These are phyloP conservation scores for Russula abietina DNA, from an alignment of 768 basidiomycete species.

Conservation along the genomic window DNA sequence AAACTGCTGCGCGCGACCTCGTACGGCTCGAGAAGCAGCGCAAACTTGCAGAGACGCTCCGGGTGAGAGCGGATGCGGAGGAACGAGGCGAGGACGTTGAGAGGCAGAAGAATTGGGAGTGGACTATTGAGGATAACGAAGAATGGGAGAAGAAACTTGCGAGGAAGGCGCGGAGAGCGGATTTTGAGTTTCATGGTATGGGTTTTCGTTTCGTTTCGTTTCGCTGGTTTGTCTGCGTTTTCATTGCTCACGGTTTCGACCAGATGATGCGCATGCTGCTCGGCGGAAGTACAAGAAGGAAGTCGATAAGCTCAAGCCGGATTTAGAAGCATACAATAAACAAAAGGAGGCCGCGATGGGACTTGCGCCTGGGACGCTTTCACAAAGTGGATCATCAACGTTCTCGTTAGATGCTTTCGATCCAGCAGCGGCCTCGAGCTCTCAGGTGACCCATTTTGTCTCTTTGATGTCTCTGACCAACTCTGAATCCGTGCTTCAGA, in stretches of 20 bases:
- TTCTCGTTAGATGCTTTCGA: slow-evolving; percentile 48
- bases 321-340: slow-evolving; percentile 77
- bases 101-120: slow-evolving; percentile 90
- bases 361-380: slow-evolving; percentile 60
- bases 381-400: slow-evolving; percentile 35
- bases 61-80: slow-evolving; percentile 81
- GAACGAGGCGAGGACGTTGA: slow-evolving; percentile 91
- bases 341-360: slow-evolving; percentile 87
- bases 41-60: slow-evolving; percentile 81
- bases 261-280: slow-evolving; percentile 88
- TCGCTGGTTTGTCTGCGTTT: neutral
- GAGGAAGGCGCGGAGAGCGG: slow-evolving; percentile 75
- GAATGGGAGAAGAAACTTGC: slow-evolving; percentile 90
- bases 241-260: neutral
- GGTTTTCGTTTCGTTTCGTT: too few species aligned
- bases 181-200: slow-evolving; percentile 89
- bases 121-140: slow-evolving; percentile 93
- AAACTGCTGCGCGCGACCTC: slow-evolving; percentile 70
- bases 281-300: slow-evolving; percentile 90
- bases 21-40: slow-evolving; percentile 84
- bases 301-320: slow-evolving; percentile 80
- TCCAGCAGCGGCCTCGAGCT: slow-evolving; percentile 39
- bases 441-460: slow-evolving; percentile 32
- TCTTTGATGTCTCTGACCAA: neutral
- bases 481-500: slow-evolving; percentile 30